Evolutionary conservation across 139 green algal species (phyloP), one percentile per base, ranked within the genome.

Genomic region (Chlorella vulgaris): DNA sequence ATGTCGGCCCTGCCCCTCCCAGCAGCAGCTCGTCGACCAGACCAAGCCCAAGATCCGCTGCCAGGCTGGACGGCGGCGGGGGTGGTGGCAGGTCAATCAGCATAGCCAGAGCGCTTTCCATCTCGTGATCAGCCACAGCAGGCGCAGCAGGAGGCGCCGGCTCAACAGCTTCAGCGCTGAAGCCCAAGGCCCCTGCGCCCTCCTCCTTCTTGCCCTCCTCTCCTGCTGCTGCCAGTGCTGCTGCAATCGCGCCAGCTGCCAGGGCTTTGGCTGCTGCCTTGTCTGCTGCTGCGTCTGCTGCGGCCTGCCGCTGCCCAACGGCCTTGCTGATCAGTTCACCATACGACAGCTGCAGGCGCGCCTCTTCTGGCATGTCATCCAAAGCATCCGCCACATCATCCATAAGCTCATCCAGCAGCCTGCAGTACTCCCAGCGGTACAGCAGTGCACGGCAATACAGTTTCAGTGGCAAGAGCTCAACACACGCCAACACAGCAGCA

Each of bases 321-420:
- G 80, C 84, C 35, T 83, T 36, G 51, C 83, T 67, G 21, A 86
- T 26, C 62, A 76, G 13, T 35, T 74, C 60, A 10, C 84, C 84
- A 51, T 80, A 88, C 1, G 70, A 82, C 36, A 79, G 74, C 36
- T 40, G 51, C 51, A 81, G 63, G 31, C 79, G 63, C 29, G 84
- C 74, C 33, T 86, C 80, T 28, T 87, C 81, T 3, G 78, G 76
- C 40, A 91, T 74, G 10, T 87, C 78, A 18, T 85, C 81, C 38
- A 93, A 74, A 21, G 43, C 28, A 18, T 55, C 74, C 18, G 74
- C 74, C 74, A 69, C 85, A 24, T 89, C 84, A 66, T 96, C 92
- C 84, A 96, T 84, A 43, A 98, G 85, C 24, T 85, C 81, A 35
- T 94, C 88, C 7, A 87, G 82, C 76, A 95, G 42, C 43, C 84